phyloP scores from a whole-genome alignment of 345 rosid genomes.

The Rhodamnia rubescens region DNA sequence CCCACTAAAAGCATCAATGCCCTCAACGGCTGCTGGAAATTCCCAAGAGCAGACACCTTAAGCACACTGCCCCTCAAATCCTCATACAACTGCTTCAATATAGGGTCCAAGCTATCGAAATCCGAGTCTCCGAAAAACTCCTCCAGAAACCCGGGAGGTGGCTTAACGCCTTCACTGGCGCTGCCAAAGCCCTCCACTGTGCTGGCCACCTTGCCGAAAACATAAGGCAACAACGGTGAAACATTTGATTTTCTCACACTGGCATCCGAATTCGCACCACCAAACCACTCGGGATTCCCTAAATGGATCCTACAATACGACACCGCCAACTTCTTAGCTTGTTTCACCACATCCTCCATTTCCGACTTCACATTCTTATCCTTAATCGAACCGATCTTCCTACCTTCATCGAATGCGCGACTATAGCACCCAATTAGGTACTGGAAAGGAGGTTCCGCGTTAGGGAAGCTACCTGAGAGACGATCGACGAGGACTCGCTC shows the following conservation, averaged over 20 bases:
- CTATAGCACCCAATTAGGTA: conserved; percentile 72
- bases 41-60: conserved; percentile 70
- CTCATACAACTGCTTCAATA: conserved; percentile 72
- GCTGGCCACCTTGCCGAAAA: conserved; percentile 47
- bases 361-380: conserved; percentile 55
- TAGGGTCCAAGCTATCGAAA: conserved; percentile 68
- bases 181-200: conserved; percentile 55
- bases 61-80: conserved; percentile 81
- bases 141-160: conserved; percentile 74
- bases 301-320: conserved; percentile 75
- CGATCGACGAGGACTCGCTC: conserved; percentile 83
- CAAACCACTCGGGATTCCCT: conserved; percentile 65
- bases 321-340: conserved; percentile 57
- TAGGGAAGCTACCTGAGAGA: conserved; percentile 52
- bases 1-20: conserved; percentile 63
- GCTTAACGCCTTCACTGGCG: conserved; percentile 26
- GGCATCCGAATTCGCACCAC: conserved; percentile 2
- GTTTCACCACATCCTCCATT: conserved; percentile 49
- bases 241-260: conserved; percentile 13
- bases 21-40: conserved; percentile 82
- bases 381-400: conserved; percentile 78
- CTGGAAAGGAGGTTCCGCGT: conserved; percentile 49
- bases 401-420: conserved; percentile 67
- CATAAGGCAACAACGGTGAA: conserved; percentile 59
- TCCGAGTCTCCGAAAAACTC: conserved; percentile 78